phyloP scores from a whole-genome alignment of 1,139 yeast species.

The Hyphopichia pseudoburtonii region DNA sequence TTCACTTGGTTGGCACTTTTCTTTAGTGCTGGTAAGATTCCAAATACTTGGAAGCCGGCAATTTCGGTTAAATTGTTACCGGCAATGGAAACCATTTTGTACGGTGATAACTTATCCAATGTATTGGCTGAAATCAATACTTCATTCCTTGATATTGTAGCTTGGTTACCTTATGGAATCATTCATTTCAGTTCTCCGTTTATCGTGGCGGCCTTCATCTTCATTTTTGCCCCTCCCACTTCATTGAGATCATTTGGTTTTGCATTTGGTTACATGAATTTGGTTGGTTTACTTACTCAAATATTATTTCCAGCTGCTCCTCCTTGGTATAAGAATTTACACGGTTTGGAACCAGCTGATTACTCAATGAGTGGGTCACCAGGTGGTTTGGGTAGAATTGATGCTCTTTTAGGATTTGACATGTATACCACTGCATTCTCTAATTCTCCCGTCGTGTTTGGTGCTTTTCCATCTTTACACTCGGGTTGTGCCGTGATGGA shows the following conservation, averaged over 20 bases:
- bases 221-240: constrained; percentile 91
- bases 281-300: constrained; percentile 79
- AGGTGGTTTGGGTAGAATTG: constrained; percentile 94
- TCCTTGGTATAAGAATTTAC: constrained; percentile 91
- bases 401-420: constrained; percentile 73
- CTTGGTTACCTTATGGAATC: constrained; percentile 96
- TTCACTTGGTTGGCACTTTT: constrained; percentile 86
- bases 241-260: constrained; percentile 83
- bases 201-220: constrained; percentile 75
- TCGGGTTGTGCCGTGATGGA: constrained; percentile 94
- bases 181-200: constrained; percentile 90
- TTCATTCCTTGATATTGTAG: constrained; percentile 71
- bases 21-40: constrained; percentile 77
- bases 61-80: constrained; percentile 90
- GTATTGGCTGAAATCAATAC: constrained; percentile 76
- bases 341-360: constrained; percentile 88
- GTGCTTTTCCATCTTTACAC: constrained; percentile 96
- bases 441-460: constrained; percentile 92
- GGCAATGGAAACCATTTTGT: constrained; percentile 88
- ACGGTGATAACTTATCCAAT: constrained; percentile 90
- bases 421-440: constrained; percentile 84
- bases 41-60: constrained; percentile 78
- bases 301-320: constrained; percentile 92
- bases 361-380: constrained; percentile 94
- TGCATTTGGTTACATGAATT: constrained; percentile 97